Base-by-base conservation (phyloP, 164 flowering plant genomes). In the Amborella trichopoda region DNA sequence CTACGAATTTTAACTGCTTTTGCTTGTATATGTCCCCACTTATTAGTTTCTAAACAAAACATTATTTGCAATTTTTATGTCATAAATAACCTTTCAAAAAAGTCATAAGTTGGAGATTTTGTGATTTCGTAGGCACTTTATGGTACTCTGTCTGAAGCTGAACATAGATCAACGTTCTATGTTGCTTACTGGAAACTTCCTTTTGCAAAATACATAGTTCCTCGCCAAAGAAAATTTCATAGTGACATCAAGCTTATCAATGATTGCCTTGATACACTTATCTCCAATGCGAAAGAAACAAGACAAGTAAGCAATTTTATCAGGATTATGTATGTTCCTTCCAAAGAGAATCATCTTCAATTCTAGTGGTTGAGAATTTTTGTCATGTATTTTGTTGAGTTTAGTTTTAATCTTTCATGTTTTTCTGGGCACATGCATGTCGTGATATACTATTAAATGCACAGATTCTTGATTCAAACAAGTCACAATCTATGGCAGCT, bases 111-210 rank as follows among this genome's bases (percentile, higher is more conserved):
- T n/a, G n/a, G 44, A n/a, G n/a, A n/a, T n/a, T n/a, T n/a, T n/a
- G n/a, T n/a, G n/a, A n/a, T 34, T 28, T 43, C 61, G 24, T 75
- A 87, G 96, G 98, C 98, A 18, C 93, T 91, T 16, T 91, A 91
- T 70, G 98, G 98, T 34, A 91, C 98, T 16, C 96, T 87, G 58
- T 91, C 78, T 64, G 95, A 91, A 72, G 96, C 96, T 50, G 98
- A 91, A 64, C 98, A 91, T 50, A 69, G 96, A 58, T 91, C 96
- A 10, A 91, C 98, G 17, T 91, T 91, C 76, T 91, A 91, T 50
- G 67, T 91, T 26, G 96, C 96, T 24, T 91, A 91, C 34, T 87
- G 96, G 96, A 91, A 91, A 59, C 32, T 91, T 54, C 98, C 98
- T 44, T 52, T 84, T 23, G 78, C 89, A 46, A 78, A 67, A 53